Evolutionary conservation across 331 rosid genomes (phyloP).

Genomic region (Prunus yedoensis): DNA sequence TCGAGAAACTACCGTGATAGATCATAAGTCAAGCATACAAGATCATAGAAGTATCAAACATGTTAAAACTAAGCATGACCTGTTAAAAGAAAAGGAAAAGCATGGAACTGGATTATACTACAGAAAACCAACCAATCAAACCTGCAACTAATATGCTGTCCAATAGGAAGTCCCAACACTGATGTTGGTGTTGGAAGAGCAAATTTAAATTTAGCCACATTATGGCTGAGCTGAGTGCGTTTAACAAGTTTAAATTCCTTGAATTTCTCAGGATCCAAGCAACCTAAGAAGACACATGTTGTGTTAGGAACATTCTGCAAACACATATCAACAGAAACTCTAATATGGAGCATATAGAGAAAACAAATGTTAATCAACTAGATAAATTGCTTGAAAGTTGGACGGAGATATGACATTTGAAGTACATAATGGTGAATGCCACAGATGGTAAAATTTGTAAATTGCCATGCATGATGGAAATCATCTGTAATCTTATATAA

Average conservation of each 20-base stretch:
- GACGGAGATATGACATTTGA: background rate
- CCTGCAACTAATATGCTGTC: constrained; percentile 69
- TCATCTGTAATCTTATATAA: no score
- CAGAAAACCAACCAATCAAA: constrained; percentile 11
- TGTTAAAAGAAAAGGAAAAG: background rate
- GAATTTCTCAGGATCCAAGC: constrained; percentile 61
- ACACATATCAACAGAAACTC: background rate
- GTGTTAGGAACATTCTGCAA: background rate
- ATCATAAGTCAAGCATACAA: background rate
- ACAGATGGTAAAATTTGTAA: background rate
- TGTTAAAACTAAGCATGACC: background rate
- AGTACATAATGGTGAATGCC: background rate
- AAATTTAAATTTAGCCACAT: constrained; percentile 60
- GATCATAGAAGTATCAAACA: background rate
- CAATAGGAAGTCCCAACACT: constrained; percentile 76
- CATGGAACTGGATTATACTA: background rate
- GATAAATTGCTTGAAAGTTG: background rate
- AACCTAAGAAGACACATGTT: constrained; percentile 33
- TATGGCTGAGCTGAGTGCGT: constrained; percentile 59
- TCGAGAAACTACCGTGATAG: background rate
- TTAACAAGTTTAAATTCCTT: constrained; percentile 59
- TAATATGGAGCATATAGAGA: background rate
- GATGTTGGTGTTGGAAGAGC: constrained; percentile 61
- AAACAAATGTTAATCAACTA: background rate
- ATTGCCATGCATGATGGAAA: background rate